Base-by-base conservation (phyloP, 441 rosid species). In the Daphne laureola region DNA sequence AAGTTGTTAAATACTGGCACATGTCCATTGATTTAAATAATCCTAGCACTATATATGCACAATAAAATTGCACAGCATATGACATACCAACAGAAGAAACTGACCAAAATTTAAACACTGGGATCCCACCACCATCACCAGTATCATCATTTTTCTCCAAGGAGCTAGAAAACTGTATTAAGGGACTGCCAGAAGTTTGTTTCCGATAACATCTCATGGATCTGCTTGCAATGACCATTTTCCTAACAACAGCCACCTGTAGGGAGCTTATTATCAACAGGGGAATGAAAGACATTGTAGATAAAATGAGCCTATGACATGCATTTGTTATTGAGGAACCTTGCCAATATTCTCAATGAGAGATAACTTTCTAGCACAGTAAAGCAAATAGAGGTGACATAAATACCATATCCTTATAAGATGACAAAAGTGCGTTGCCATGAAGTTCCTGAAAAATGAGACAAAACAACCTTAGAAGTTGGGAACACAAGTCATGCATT, bases 341-440 rank as follows among this genome's bases (percentile, higher is more conserved):
- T 51, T 35, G 17, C 35, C 40, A 12, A 21, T 21, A 21, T 21
- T 21, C 25, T 21, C 25, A 21, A 21, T 21, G 25, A 21, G 25
- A 21, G 0, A 1, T 26, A 36, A 14, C 17, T 46, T 17, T 26
- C 36, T 14, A 35, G 1, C 38, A n/a, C 26, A 51, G 7, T 17
- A 11, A 36, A 44, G 46, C 61, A 18, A 17, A 46, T 46, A 51
- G 36, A 17, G 16, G 17, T n/a, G 42, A 59, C 23, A 14, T 47
- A 59, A 82, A 51, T 79, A 91, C 98, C 96, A 91, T 72, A 35
- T 77, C 80, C 71, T 74, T 75, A 79, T 88, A 91, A 3, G 86
- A 79, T 2, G 76, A 85, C 54, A 83, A 63, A 51, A 90, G 78
- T 42, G 78, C 77, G 66, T 53, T 49, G 56, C 69, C 65, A 63